These are phyloP conservation scores for Epichloe sibirici DNA, from an alignment of 2,329 filamentous ascomycete genomes.

Conservation along the genomic window DNA sequence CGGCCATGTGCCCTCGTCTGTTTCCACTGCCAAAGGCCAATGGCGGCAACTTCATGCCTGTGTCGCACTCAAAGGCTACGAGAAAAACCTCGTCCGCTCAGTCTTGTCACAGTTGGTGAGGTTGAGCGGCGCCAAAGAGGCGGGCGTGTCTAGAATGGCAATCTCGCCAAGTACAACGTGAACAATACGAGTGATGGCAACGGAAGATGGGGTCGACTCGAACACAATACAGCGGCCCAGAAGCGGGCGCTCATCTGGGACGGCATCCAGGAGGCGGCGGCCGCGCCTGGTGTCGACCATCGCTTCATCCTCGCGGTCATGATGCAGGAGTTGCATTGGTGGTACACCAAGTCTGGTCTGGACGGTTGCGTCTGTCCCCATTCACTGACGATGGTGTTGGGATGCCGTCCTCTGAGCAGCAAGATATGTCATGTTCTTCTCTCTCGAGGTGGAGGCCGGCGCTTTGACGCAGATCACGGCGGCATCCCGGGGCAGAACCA, in stretches of 20 bases:
- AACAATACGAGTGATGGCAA: conserved; percentile 5
- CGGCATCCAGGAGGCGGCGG: conserved; percentile 21
- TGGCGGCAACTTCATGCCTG: too few species aligned
- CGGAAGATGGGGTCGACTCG: conserved; percentile 12
- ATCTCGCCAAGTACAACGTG: conserved; percentile 2
- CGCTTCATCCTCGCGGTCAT: conserved; percentile 32
- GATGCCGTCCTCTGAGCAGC: conserved; percentile 8
- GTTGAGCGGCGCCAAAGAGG: too few species aligned
- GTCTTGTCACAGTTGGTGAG: too few species aligned
- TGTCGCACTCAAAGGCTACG: too few species aligned
- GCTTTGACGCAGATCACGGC: too few species aligned
- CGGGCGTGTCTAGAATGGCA: background rate
- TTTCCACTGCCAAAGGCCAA: too few species aligned
- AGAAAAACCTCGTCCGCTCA: too few species aligned
- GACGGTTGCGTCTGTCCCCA: conserved; percentile 27
- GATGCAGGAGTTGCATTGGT: conserved; percentile 28
- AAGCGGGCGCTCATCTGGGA: conserved; percentile 17
- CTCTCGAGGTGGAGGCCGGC: too few species aligned
- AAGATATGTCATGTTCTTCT: too few species aligned
- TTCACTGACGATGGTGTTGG: conserved; percentile 27
- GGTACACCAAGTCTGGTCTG: too few species aligned
- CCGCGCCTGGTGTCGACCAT: conserved; percentile 19
- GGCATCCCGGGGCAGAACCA: too few species aligned
- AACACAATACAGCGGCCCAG: conserved; percentile 19
- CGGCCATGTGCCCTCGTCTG: too few species aligned